phyloP scores from a whole-genome alignment of 2,329 filamentous ascomycete species.

The Moelleriella libera region DNA sequence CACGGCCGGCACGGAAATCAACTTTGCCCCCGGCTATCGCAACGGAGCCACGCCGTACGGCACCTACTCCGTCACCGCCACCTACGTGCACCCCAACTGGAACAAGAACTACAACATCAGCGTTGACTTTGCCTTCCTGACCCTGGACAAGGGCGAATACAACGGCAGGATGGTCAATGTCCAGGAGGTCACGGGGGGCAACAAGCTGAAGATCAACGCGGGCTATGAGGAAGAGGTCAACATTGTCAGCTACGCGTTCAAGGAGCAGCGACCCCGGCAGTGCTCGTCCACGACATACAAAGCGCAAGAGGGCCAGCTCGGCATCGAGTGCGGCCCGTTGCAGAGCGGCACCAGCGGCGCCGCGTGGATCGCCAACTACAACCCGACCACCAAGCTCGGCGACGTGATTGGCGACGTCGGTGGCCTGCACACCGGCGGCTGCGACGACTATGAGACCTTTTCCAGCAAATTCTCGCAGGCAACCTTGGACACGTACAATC shows the following conservation, averaged over 20 bases:
- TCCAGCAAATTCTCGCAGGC: slow-evolving; percentile 2
- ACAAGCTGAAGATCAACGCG: slow-evolving; percentile 4
- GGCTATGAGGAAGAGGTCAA: slow-evolving; percentile 4
- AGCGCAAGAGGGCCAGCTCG: slow-evolving; percentile 5
- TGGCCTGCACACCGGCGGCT: slow-evolving; percentile 7
- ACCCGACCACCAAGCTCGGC: slow-evolving; percentile 1
- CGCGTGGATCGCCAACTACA: slow-evolving; percentile 5
- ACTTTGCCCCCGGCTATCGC: slow-evolving; percentile 6
- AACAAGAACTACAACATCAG: slow-evolving; percentile 2
- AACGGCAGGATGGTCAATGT: slow-evolving; percentile 3
- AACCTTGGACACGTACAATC: slow-evolving; percentile 1
- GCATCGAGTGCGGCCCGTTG: slow-evolving; percentile 4
- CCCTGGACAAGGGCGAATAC: slow-evolving; percentile 4
- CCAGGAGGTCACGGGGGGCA: slow-evolving; percentile 5
- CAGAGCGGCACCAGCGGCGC: slow-evolving; percentile 5
- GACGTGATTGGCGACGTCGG: slow-evolving; percentile 5
- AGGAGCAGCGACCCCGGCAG: slow-evolving; percentile 4
- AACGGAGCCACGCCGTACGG: slow-evolving; percentile 5
- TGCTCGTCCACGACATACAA: slow-evolving; percentile 3
- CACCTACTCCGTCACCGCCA: slow-evolving; percentile 4
- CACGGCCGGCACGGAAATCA: slow-evolving; percentile 1
- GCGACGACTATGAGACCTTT: slow-evolving; percentile 5
- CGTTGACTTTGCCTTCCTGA: slow-evolving; percentile 6
- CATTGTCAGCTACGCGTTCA: slow-evolving; percentile 4
- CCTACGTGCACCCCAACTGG: slow-evolving; percentile 3